Base-by-base conservation (phyloP, 192 early-diverging fungal genomes). In the Backusella mclennaniae region DNA sequence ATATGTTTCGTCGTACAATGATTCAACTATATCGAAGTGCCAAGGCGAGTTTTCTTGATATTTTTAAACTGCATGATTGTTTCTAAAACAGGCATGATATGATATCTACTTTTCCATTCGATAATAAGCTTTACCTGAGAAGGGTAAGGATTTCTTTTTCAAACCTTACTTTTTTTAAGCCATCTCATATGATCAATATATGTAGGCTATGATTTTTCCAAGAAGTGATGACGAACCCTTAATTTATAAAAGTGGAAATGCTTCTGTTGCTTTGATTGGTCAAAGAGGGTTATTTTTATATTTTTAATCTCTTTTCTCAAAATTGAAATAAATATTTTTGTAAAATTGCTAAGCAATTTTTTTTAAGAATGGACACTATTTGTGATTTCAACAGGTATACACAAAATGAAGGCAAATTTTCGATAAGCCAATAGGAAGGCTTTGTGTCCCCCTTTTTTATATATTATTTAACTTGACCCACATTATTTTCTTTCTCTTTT, bases 371-470 rank as follows among this genome's bases (percentile, higher is more conserved):
- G 46, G 17, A 6, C 42, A 5, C 15, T 15, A 44, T 44, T 44
- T 44, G 46, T 23, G 26, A 63, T 29, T 29, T 29, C 56, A 63
- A 63, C 52, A 21, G 52, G 52, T 23, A 44, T 44, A 44, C 46
- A 49, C 15, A 49, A 17, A 19, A n/a, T 49, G 17, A 49, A 49
- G 46, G 46, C n/a, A 21, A 49, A 49, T n/a, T 49, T 49, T 49
- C 46, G 46, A 49, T 49, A 49, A 49, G 17, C 46, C 46, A 49
- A 49, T 49, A 49, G 19, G 46, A 49, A n/a, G 46, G 1, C 19
- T 19, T 49, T 49, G 46, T 49, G 46, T 49, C 1, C 68, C 44
- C 70, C 44, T 26, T 71, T 70, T 71, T 23, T 71, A 41, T 71
- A 66, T 70, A 44, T 33, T n/a, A 36, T 36, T 68, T 36, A 36